phyloP scores from a whole-genome alignment of 805 yeast genomes.

The Wickerhamiella australiensis region DNA sequence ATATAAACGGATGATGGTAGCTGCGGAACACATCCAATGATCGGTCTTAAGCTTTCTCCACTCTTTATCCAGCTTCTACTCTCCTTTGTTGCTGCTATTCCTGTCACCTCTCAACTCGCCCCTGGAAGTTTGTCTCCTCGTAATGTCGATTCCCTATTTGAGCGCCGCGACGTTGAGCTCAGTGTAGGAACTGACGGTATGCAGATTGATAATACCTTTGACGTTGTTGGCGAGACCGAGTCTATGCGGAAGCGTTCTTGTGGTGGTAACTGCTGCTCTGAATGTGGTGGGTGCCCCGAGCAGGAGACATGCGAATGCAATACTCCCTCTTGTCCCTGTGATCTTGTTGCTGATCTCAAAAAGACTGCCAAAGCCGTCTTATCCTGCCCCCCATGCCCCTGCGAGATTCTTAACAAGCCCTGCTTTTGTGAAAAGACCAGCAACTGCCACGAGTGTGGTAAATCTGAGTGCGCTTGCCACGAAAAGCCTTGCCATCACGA shows the following conservation, averaged over 20 bases:
- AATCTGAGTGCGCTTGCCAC: not conserved
- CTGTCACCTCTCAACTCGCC: slow-evolving; percentile 1
- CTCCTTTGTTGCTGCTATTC: slow-evolving; percentile 5
- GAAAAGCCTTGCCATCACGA: not conserved
- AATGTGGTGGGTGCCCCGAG: slow-evolving; percentile 9
- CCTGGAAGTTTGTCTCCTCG: not conserved
- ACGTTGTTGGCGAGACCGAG: not conserved
- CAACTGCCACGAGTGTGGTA: not conserved
- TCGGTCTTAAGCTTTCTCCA: slow-evolving; percentile 5
- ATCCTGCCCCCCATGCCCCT: slow-evolving; percentile 6
- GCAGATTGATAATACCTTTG: not conserved
- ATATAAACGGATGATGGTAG: not conserved
- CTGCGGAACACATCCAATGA: not conserved
- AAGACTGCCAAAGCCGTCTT: slow-evolving; percentile 2
- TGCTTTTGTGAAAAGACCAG: slow-evolving; percentile 7
- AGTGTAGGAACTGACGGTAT: not conserved
- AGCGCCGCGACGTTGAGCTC: not conserved
- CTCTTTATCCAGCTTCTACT: slow-evolving; percentile 6
- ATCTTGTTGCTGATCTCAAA: not conserved
- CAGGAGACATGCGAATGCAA: slow-evolving; percentile 1
- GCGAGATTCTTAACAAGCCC: slow-evolving; percentile 10
- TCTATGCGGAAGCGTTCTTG: not conserved
- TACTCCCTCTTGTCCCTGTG: slow-evolving; percentile 6
- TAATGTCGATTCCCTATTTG: not conserved
- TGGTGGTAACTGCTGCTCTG: slow-evolving; percentile 4